Conservation (phyloP, 768 basidiomycete genomes). For the Mrakia blollopis region DNA sequence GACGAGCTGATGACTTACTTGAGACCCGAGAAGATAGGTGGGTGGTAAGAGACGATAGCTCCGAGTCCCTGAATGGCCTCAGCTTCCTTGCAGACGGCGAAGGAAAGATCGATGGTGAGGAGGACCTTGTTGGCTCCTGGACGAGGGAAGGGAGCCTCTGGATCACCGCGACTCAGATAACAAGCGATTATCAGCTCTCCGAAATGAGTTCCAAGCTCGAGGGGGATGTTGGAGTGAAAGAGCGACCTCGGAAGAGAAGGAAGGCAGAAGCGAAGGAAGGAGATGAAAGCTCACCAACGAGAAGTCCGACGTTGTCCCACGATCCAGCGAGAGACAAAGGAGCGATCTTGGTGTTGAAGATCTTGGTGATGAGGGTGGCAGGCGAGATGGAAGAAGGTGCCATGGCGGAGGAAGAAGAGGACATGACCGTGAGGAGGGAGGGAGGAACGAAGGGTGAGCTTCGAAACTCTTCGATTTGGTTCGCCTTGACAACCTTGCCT, state of each 20-base stretch:
- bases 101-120: slow-evolving; percentile 44
- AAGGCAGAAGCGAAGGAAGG: not conserved
- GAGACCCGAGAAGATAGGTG: slow-evolving; percentile 72
- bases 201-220: not conserved
- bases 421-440: too few relatives aligned
- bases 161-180: not conserved
- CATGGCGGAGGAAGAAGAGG: not conserved
- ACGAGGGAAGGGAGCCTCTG: slow-evolving; percentile 25
- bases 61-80: slow-evolving; percentile 40
- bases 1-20: slow-evolving; percentile 37
- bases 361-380: slow-evolving; percentile 8
- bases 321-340: slow-evolving; percentile 77
- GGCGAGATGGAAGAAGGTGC: slow-evolving; percentile 12
- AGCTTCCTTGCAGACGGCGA: slow-evolving; percentile 44
- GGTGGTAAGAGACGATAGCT: slow-evolving; percentile 70
- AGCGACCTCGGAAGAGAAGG: not conserved
- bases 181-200: not conserved
- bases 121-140: slow-evolving; percentile 39
- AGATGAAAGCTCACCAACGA: slow-evolving; percentile 21
- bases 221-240: not conserved
- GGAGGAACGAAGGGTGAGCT: too few relatives aligned
- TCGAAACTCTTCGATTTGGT: too few relatives aligned
- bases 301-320: slow-evolving; percentile 67
- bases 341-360: slow-evolving; percentile 53
- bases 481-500: too few relatives aligned